phyloP scores from a whole-genome alignment of 176 grass and related monocot genomes.

The Ampelocalamus luodianensis region DNA sequence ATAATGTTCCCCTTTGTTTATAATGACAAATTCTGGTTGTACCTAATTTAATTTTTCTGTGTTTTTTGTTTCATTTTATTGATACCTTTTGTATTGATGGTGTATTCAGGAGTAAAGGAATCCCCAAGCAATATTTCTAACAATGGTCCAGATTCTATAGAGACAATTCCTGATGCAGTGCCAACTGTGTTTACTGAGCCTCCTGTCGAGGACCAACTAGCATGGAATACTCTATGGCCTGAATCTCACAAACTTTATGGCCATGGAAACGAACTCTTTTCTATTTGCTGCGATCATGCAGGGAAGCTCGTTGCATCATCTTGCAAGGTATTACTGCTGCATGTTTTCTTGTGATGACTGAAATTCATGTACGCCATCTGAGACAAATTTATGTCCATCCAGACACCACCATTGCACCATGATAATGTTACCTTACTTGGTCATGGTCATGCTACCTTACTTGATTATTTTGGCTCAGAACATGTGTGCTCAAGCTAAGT shows the following conservation, averaged over 20 bases:
- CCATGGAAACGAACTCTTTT: constrained; percentile 92
- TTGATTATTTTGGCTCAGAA: neutral
- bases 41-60: neutral
- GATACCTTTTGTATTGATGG: constrained; percentile 39
- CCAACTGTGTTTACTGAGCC: constrained; percentile 81
- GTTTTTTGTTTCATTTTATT: constrained; percentile 31
- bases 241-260: constrained; percentile 98
- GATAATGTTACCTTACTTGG: neutral
- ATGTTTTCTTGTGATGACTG: constrained; percentile 16
- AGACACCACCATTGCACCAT: neutral
- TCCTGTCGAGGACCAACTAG: constrained; percentile 93
- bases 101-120: constrained; percentile 59
- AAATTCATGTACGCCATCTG: neutral
- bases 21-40: constrained; percentile 10
- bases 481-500: neutral
- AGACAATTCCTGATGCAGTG: constrained; percentile 93
- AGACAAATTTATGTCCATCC: neutral
- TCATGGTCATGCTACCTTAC: neutral
- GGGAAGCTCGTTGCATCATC: constrained; percentile 87
- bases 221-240: constrained; percentile 94
- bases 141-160: constrained; percentile 75
- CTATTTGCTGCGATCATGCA: constrained; percentile 78
- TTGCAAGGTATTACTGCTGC: constrained; percentile 78
- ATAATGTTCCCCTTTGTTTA: constrained; percentile 31
- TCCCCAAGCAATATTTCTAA: constrained; percentile 46